Base-by-base conservation (phyloP, 371 early-diverging fungal species). In the Dinochytrium kinnereticum region DNA sequence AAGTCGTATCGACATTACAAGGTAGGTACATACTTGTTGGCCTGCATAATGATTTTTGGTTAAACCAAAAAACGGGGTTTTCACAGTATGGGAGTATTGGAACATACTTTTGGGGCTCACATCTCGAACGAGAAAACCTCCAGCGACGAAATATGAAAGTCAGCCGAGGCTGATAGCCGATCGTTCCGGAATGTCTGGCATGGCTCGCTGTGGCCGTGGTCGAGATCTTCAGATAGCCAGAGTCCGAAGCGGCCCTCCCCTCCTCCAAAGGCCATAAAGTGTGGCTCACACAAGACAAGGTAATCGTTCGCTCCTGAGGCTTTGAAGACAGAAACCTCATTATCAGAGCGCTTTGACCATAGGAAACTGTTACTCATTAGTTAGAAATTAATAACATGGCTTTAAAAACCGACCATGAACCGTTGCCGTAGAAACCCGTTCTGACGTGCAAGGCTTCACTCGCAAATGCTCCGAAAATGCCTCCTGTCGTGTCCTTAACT, bases 261-360 rank as follows among this genome's bases (percentile, higher is more conserved):
- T 66, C 97, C 97, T 26, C 98, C 98, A 44, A 98, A 79, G 0
- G 96, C 96, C 50, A 98, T 88, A 73, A 90, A 95, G 31, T 91
- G 90, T 1, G 91, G 84, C 68, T 96, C 94, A 49, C 92, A 88
- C 37, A 94, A 79, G 2, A 97, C 88, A 81, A 95, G 89, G 77
- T 96, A 98, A 39, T 96, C 94, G 76, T 96, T 96, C 44, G 85
- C 87, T 38, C 95, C 96, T 10, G 95, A 91, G 86, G 96, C 94
- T 34, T 86, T 88, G 81, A 86, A 97, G 24, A 88, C 89, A 59
- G 83, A 85, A 2, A 93, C 83, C 0, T 69, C 69, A 21, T 31
- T 51, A 1, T 31, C 5, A n/a, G 34, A 33, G 5, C 39, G 59
- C 24, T 3, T 39, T 59, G 50, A 64, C 94, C 94, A 95, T 51